phyloP scores from a whole-genome alignment of 306 rosid genomes.

The Mimosa bimucronata region DNA sequence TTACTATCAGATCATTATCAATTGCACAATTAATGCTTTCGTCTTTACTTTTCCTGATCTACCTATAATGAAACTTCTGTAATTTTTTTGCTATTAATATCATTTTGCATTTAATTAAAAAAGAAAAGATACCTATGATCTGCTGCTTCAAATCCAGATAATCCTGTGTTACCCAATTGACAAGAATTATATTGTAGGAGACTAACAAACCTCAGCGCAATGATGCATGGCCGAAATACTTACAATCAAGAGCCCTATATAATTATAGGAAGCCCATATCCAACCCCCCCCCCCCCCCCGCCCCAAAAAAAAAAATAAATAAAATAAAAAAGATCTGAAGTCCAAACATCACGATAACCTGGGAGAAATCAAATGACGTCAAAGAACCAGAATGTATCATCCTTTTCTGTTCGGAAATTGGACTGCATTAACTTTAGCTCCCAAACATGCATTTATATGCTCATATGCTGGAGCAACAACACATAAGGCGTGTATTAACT shows the following conservation, averaged over 20 bases:
- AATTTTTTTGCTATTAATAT: too few relatives aligned
- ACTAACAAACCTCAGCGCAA: not conserved
- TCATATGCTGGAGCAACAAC: slow-evolving; percentile 38
- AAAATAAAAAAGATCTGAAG: slow-evolving; percentile 17
- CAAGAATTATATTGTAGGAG: not conserved
- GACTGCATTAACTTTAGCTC: not conserved
- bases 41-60: too few relatives aligned
- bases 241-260: slow-evolving; percentile 4
- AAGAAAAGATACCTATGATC: slow-evolving; percentile 20
- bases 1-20: too few relatives aligned
- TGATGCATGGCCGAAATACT: slow-evolving; percentile 15
- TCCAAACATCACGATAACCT: slow-evolving; percentile 28
- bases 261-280: slow-evolving; percentile 11
- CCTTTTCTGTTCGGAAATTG: not conserved
- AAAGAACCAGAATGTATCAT: slow-evolving; percentile 29
- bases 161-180: slow-evolving; percentile 17
- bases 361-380: slow-evolving; percentile 23
- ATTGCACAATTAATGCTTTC: too few relatives aligned
- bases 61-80: too few relatives aligned
- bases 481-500: slow-evolving; percentile 32
- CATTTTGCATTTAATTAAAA: too few relatives aligned
- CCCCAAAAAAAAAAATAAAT: too few relatives aligned
- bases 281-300: not conserved
- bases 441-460: slow-evolving; percentile 33
- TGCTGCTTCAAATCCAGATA: not conserved